Conservation (phyloP, 2,329 filamentous ascomycete species). For the Macrophomina tecta region DNA sequence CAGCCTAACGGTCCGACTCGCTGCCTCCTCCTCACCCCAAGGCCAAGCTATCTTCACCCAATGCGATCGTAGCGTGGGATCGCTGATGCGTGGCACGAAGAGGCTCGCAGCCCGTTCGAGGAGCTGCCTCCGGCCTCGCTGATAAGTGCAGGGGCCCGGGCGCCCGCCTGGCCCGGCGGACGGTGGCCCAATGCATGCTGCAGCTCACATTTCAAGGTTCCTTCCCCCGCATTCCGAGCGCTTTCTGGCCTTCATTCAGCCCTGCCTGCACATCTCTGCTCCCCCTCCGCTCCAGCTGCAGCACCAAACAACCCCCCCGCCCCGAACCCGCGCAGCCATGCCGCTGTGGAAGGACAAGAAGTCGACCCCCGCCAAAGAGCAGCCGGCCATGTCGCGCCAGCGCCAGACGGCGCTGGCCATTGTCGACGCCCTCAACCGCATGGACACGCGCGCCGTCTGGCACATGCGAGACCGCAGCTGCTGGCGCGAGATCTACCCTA, state of each 20-base stretch:
- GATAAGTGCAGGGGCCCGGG: background rate
- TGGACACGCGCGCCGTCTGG: constrained; percentile 25
- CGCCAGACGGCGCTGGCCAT: constrained; percentile 34
- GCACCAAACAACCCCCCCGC: background rate
- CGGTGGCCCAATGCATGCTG: background rate
- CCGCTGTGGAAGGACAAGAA: constrained; percentile 10
- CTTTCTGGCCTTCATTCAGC: background rate
- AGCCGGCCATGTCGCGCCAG: constrained; percentile 32
- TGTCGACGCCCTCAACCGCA: constrained; percentile 27
- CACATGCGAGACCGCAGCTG: constrained; percentile 12
- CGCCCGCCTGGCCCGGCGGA: background rate
- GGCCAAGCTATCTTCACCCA: constrained; percentile 10
- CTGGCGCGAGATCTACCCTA: constrained; percentile 27
- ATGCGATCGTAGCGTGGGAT: constrained; percentile 10
- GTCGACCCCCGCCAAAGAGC: background rate
- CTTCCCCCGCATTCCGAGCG: constrained; percentile 2
- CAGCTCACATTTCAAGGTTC: background rate
- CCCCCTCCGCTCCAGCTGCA: background rate
- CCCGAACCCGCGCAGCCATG: background rate
- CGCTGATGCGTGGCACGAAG: background rate
- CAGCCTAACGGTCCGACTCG: constrained; percentile 17
- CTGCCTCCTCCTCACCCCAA: background rate
- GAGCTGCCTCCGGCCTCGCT: background rate
- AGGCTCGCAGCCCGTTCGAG: background rate
- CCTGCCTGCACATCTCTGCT: background rate